Conservation (phyloP, 2,329 filamentous ascomycete species). For the Curvularia eragrostidis region DNA sequence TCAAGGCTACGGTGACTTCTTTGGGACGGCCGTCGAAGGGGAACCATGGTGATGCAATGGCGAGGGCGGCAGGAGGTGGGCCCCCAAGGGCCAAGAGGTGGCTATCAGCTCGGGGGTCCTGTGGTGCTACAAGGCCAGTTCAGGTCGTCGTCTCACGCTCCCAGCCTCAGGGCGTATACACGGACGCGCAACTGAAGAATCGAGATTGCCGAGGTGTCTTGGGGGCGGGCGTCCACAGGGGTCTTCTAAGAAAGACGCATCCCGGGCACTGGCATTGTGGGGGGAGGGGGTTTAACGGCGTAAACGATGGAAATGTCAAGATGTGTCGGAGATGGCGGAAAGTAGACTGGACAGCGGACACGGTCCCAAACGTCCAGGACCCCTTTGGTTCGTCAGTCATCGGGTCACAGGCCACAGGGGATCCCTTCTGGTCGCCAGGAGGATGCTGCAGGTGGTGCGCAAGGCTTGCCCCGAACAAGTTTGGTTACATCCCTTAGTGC, state of each 20-base stretch:
- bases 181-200: constrained; percentile 29
- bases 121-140: constrained; percentile 31
- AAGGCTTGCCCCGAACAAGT: constrained; percentile 15
- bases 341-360: constrained; percentile 19
- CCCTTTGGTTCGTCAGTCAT: constrained; percentile 28
- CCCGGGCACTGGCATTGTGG: constrained; percentile 30
- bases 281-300: constrained; percentile 16
- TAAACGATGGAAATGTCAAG: constrained; percentile 20
- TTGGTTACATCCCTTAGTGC: constrained; percentile 24
- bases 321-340: constrained; percentile 21
- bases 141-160: constrained; percentile 26
- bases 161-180: constrained; percentile 34
- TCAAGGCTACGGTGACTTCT: constrained; percentile 29
- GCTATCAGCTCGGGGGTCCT: constrained; percentile 28
- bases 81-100: constrained; percentile 15
- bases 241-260: constrained; percentile 30
- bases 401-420: constrained; percentile 30
- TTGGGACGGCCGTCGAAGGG: constrained; percentile 32
- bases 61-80: background rate
- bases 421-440: constrained; percentile 31
- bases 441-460: constrained; percentile 26
- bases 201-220: constrained; percentile 8
- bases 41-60: constrained; percentile 30
- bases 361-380: constrained; percentile 17
- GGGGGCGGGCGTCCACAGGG: constrained; percentile 15